Conservation (phyloP, 2,329 filamentous ascomycete species). For the Colletotrichum agaves region DNA sequence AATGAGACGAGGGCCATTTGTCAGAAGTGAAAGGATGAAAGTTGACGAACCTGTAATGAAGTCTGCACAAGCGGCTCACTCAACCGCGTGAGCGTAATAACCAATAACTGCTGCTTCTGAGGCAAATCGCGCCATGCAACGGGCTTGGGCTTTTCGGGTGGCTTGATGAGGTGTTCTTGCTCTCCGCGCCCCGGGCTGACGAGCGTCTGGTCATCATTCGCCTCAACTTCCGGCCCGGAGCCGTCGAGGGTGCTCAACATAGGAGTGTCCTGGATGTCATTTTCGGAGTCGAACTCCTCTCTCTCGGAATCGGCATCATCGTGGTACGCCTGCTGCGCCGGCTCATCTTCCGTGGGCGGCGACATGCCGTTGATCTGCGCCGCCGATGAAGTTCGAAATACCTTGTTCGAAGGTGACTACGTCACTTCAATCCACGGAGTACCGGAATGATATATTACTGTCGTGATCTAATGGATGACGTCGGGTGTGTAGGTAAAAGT, state of each 20-base stretch:
- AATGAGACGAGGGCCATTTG: too few species aligned
- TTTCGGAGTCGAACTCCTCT: neutral
- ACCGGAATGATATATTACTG: neutral
- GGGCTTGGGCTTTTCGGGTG: conserved; percentile 47
- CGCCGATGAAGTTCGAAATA: neutral
- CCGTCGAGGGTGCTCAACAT: conserved; percentile 4
- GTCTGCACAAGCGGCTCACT: conserved; percentile 87
- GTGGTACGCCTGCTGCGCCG: conserved; percentile 11
- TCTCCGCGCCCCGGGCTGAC: neutral
- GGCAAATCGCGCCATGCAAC: conserved; percentile 80
- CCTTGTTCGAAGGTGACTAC: neutral
- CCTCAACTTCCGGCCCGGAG: conserved; percentile 11
- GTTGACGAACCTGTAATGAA: conserved; percentile 61
- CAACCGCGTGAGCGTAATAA: conserved; percentile 81
- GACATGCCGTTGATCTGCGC: neutral
- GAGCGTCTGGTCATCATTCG: conserved; percentile 12
- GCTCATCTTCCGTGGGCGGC: conserved; percentile 5
- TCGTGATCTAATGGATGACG: neutral
- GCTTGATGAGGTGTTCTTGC: conserved; percentile 7
- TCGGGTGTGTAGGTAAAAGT: neutral
- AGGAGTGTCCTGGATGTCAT: conserved; percentile 13
- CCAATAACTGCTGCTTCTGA: conserved; percentile 78
- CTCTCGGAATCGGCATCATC: conserved; percentile 26
- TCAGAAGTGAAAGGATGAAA: conserved; percentile 29
- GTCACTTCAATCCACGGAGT: neutral